phyloP scores from a whole-genome alignment of 1,284 basidiomycete genomes.

The Moesziomyces aphidis region DNA sequence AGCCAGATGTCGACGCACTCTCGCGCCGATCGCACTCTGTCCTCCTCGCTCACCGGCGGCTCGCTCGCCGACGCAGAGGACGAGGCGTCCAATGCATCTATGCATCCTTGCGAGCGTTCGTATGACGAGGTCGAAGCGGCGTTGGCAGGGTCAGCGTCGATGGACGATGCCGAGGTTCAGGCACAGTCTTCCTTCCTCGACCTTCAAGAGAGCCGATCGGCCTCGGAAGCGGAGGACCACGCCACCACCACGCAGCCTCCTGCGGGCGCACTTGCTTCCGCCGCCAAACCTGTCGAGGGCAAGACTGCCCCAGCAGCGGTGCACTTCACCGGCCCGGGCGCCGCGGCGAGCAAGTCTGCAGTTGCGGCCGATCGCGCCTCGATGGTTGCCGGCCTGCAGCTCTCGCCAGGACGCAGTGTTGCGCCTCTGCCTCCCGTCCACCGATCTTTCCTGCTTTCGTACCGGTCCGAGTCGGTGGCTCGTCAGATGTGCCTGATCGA shows the following conservation, averaged over 20 bases:
- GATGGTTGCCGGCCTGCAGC: not conserved
- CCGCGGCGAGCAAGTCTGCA: not conserved
- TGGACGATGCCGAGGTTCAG: constrained; percentile 4
- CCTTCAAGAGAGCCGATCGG: constrained; percentile 23
- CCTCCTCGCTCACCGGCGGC: constrained; percentile 32
- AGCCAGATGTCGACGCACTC: constrained; percentile 22
- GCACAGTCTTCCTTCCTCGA: constrained; percentile 30
- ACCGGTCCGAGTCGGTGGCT: constrained; percentile 74
- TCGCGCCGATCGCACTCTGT: constrained; percentile 23
- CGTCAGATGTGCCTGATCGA: constrained; percentile 88
- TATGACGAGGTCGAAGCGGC: constrained; percentile 4
- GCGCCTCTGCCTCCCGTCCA: constrained; percentile 45
- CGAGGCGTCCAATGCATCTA: constrained; percentile 19
- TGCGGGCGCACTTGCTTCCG: constrained; percentile 2
- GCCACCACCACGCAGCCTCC: not conserved
- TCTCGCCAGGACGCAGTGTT: constrained; percentile 13
- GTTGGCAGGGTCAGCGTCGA: not conserved
- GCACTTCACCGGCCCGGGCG: not conserved
- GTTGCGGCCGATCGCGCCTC: not conserved
- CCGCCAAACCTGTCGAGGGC: constrained; percentile 5
- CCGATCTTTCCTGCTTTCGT: constrained; percentile 59
- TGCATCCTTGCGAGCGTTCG: constrained; percentile 24
- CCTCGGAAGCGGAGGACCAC: constrained; percentile 17
- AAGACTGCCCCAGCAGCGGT: not conserved
- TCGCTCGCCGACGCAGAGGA: constrained; percentile 43